These are phyloP conservation scores for Bromus sterilis DNA, from an alignment of 176 grass and related monocot genomes.

Conservation along the genomic window DNA sequence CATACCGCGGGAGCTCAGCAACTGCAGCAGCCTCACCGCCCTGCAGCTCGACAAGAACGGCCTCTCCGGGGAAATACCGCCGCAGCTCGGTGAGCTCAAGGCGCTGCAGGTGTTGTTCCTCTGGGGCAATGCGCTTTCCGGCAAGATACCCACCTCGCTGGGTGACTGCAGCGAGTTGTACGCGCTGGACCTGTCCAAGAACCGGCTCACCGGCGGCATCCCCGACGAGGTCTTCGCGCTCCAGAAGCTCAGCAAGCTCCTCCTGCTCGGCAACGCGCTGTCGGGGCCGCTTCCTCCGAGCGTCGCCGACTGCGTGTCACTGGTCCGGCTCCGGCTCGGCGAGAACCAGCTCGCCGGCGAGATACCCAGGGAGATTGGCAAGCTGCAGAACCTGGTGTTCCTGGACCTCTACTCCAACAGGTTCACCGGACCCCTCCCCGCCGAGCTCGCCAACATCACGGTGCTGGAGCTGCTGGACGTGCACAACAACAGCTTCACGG, in stretches of 20 bases:
- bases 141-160: constrained; percentile 46
- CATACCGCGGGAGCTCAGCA: constrained; percentile 54
- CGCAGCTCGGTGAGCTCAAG: constrained; percentile 53
- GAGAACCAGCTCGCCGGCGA: constrained; percentile 82
- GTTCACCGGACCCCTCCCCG: constrained; percentile 48
- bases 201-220: constrained; percentile 51
- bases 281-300: constrained; percentile 48
- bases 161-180: constrained; percentile 76
- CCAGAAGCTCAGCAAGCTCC: constrained; percentile 90
- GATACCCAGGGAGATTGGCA: constrained; percentile 69
- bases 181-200: constrained; percentile 78
- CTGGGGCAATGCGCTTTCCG: constrained; percentile 72
- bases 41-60: constrained; percentile 79
- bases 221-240: constrained; percentile 77
- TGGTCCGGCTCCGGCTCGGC: constrained; percentile 76
- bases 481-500: constrained; percentile 67
- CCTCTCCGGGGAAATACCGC: constrained; percentile 47
- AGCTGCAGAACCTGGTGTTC: constrained; percentile 85
- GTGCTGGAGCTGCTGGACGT: constrained; percentile 92
- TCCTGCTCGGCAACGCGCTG: constrained; percentile 71
- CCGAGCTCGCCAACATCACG: constrained; percentile 73
- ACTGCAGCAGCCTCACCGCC: constrained; percentile 72
- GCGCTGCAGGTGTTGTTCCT: constrained; percentile 70
- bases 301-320: constrained; percentile 62
- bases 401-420: constrained; percentile 79